These are phyloP conservation scores for Pseudogymnoascus sp. DNA, from an alignment of 2,329 filamentous ascomycete species.

Conservation along the genomic window DNA sequence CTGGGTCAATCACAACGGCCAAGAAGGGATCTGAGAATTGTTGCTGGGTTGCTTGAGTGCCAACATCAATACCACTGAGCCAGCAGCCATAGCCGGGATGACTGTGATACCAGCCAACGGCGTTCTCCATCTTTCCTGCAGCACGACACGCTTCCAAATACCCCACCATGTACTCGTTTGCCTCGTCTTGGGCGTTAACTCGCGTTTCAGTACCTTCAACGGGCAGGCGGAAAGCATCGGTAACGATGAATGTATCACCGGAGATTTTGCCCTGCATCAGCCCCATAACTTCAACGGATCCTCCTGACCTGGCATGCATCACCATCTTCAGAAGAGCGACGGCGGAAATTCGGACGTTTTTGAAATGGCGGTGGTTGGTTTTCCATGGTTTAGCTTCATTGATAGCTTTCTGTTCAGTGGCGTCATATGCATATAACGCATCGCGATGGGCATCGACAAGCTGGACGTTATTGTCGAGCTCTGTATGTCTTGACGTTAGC, in stretches of 20 bases:
- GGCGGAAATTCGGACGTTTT: constrained; percentile 84
- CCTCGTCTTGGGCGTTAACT: constrained; percentile 91
- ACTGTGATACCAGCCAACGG: constrained; percentile 96
- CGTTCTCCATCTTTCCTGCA: constrained; percentile 77
- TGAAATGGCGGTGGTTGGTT: constrained; percentile 78
- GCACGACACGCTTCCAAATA: constrained; percentile 73
- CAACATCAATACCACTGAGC: constrained; percentile 92
- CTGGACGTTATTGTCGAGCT: constrained; percentile 78
- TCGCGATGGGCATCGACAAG: constrained; percentile 82
- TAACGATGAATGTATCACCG: constrained; percentile 79
- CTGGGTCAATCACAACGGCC: constrained; percentile 92
- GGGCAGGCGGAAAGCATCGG: constrained; percentile 85
- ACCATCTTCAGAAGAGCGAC: constrained; percentile 97
- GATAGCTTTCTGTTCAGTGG: constrained; percentile 59
- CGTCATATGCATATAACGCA: constrained; percentile 81
- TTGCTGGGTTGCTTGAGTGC: constrained; percentile 81
- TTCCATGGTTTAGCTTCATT: constrained; percentile 65
- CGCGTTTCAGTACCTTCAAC: constrained; percentile 98
- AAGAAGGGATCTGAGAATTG: constrained; percentile 82
- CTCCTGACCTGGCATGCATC: constrained; percentile 95
- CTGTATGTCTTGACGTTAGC: constrained; percentile 41
- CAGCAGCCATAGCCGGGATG: constrained; percentile 98
- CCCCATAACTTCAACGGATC: constrained; percentile 91
- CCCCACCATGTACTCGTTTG: constrained; percentile 92
- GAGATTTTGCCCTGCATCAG: constrained; percentile 94